Base-by-base conservation (phyloP, 202 grass and related monocot genomes). In the Musa balbisiana region DNA sequence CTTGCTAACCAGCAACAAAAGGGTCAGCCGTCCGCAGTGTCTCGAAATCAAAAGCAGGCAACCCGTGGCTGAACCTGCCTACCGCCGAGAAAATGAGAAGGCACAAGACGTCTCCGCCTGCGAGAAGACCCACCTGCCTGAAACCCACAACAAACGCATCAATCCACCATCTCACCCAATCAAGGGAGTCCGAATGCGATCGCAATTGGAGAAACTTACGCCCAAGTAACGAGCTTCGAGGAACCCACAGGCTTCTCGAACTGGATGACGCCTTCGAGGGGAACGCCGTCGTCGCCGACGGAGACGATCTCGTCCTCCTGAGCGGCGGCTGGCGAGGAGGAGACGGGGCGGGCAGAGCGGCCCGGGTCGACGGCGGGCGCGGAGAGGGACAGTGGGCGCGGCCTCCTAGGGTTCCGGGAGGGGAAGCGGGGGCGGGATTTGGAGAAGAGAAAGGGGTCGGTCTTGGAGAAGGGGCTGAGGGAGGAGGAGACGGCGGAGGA, bases 201-300 rank as follows among this genome's bases (percentile, higher is more conserved):
- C 0, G 12, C 11, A 54, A 55, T 54, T 23, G 52, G 51, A 27
- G 15, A 15, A 27, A 76, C 60, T 64, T 92, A 99, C 95, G 85
- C 91, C 82, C 85, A 92, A 56, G 95, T 92, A 64, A 90, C 78
- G 58, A 99, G 80, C 81, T 99, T 99, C 20, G 84, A 73, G 73
- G 59, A 56, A 49, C 29, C 55, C 6, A 16, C 80, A 19, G 89
- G 82, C 83, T 83, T 92, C 60, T 95, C 91, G 51, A 99, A 73
- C 89, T 89, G 85, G 78, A 95, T 99, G 74, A 99, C 95, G 73
- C 91, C 91, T 80, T 99, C 95, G 9, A 99, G 80, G 33, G 88
- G 90, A 59, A 99, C 95, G 55, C 83, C 85, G 14, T 88, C 83
- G 74, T 94, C 89, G 6, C 70, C 80, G 59, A 94, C 76, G 81